Conservation (phyloP, 176 grass and related monocot species). For the Olyra latifolia region DNA sequence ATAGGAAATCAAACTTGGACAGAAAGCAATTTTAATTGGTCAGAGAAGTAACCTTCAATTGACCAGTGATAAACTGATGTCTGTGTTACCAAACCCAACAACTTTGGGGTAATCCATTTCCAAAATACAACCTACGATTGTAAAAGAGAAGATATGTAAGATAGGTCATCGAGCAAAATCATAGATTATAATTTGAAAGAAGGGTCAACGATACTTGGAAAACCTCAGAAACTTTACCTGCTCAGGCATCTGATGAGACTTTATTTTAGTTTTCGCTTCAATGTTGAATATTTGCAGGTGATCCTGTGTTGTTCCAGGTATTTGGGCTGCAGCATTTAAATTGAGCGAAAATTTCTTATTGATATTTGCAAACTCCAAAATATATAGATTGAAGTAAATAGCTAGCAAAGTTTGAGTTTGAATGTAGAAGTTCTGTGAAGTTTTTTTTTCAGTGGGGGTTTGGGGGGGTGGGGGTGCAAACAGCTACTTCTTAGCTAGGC, state of each 20-base stretch:
- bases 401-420: neutral
- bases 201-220: neutral
- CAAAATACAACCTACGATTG: slow-evolving; percentile 84
- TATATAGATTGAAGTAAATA: neutral
- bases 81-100: slow-evolving; percentile 80
- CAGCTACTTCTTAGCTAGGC: neutral
- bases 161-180: neutral
- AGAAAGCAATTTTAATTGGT: neutral
- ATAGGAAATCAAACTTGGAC: neutral
- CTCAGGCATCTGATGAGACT: slow-evolving; percentile 98
- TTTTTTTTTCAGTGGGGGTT: neutral
- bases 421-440: neutral
- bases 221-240: slow-evolving; percentile 38
- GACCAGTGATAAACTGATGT: slow-evolving; percentile 94
- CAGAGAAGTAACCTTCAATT: slow-evolving; percentile 61
- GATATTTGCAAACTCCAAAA: slow-evolving; percentile 8
- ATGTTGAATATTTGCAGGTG: slow-evolving; percentile 99
- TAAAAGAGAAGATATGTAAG: neutral
- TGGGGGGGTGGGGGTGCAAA: too few species aligned
- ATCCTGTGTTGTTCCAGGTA: slow-evolving; percentile 89
- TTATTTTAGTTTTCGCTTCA: slow-evolving; percentile 91
- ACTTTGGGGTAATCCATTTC: slow-evolving; percentile 95
- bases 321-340: slow-evolving; percentile 84
- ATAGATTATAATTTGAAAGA: neutral
- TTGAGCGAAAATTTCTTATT: slow-evolving; percentile 14